Percentiles rank a stretch among this genome's conserved stretches.
Conservation (phyloP, 345 rosid species). For the Populus nigra region DNA sequence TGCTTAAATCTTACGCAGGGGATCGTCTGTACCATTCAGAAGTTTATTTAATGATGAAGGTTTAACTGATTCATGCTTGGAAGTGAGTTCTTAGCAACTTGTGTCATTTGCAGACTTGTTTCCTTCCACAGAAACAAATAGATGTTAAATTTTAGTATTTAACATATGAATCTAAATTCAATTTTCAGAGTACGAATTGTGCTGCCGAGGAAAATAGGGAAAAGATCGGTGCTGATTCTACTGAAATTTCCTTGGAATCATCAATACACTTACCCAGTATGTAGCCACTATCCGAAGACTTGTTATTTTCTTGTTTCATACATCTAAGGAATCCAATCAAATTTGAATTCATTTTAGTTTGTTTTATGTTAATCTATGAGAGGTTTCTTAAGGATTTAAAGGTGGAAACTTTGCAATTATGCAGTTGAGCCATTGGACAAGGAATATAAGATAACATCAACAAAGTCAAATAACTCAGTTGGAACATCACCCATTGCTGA, state of each 20-base stretch:
- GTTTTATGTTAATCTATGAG: not conserved
- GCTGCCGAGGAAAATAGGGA: constrained; percentile 26
- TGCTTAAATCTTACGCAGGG: constrained; percentile 39
- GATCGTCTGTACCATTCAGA: constrained; percentile 34
- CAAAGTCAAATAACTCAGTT: not conserved
- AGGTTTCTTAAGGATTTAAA: not conserved
- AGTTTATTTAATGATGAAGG: constrained; percentile 46
- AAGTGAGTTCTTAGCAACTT: constrained; percentile 36
- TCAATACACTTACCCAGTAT: constrained; percentile 38
- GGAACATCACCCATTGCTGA: constrained; percentile 27
- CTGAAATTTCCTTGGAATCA: constrained; percentile 20
- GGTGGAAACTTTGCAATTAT: not conserved
- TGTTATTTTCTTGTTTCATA: not conserved
- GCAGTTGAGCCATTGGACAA: constrained; percentile 27
- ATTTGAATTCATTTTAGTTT: not conserved
- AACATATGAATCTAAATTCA: not conserved
- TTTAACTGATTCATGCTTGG: constrained; percentile 29
- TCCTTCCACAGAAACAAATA: not conserved
- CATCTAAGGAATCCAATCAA: not conserved
- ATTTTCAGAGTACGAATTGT: constrained; percentile 33
- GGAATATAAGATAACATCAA: constrained; percentile 14
- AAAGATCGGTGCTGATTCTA: constrained; percentile 10
- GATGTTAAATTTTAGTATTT: not conserved
- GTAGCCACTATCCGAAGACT: not conserved
- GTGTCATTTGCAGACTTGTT: not conserved